Conservation (phyloP, 2,329 filamentous ascomycete genomes). For the Verticillium isaacii region DNA sequence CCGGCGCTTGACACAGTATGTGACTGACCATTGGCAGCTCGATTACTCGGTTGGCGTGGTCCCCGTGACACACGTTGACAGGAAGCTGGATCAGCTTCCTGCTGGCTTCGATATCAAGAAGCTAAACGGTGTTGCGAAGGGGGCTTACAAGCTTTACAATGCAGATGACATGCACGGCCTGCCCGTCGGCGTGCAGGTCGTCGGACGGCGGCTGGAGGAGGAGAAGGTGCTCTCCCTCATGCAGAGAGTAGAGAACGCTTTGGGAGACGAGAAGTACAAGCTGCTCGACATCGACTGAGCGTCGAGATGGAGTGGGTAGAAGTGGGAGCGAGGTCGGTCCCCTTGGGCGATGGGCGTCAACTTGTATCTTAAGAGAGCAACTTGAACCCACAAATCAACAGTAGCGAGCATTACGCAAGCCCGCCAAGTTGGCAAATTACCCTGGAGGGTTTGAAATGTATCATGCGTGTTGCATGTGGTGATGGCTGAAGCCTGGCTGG, state of each 20-base stretch:
- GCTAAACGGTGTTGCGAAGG: conserved; percentile 74
- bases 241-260: conserved; percentile 70
- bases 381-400: not conserved
- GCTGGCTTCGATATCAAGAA: conserved; percentile 53
- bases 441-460: not conserved
- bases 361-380: not conserved
- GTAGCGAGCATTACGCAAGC: not conserved
- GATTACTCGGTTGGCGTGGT: conserved; percentile 83
- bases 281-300: conserved; percentile 42
- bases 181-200: conserved; percentile 80
- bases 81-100: conserved; percentile 60
- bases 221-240: conserved; percentile 83
- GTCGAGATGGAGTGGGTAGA: not conserved
- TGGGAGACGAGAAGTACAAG: conserved; percentile 54
- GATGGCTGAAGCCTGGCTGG: not conserved
- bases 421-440: not conserved
- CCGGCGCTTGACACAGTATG: not conserved
- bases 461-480: not conserved
- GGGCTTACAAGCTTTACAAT: conserved; percentile 85
- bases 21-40: conserved; percentile 43
- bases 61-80: conserved; percentile 81
- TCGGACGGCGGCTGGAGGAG: conserved; percentile 75
- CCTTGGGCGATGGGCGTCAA: not conserved
- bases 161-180: conserved; percentile 78
- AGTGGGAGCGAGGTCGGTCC: not conserved